phyloP scores from a whole-genome alignment of 2,329 filamentous ascomycete species.

The Microcyclospora pomicola region DNA sequence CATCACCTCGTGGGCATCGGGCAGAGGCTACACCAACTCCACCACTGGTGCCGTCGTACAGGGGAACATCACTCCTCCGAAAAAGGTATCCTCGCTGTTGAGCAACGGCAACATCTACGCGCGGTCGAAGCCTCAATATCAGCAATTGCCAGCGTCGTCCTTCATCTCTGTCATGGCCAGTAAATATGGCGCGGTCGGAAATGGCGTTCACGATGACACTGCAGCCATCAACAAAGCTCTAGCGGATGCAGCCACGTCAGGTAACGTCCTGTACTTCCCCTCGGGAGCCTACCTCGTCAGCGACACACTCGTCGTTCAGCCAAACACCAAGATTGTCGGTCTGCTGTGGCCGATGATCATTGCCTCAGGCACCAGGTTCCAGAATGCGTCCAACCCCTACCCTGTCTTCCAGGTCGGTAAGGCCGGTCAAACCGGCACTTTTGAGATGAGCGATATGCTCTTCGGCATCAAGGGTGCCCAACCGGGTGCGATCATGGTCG shows the following conservation, averaged over 20 bases:
- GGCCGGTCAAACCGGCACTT: constrained; percentile 56
- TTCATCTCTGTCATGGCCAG: constrained; percentile 74
- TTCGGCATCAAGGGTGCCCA: constrained; percentile 72
- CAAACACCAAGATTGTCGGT: constrained; percentile 64
- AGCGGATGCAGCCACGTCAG: constrained; percentile 44
- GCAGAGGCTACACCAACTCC: constrained; percentile 51
- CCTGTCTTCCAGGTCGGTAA: constrained; percentile 78
- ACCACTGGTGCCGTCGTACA: constrained; percentile 3
- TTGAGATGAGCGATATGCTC: constrained; percentile 80
- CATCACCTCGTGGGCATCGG: constrained; percentile 64
- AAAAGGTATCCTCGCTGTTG: constrained; percentile 55
- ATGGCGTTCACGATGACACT: constrained; percentile 79
- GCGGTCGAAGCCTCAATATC: constrained; percentile 81
- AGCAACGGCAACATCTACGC: constrained; percentile 58
- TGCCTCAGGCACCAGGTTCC: constrained; percentile 60
- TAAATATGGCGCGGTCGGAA: constrained; percentile 60
- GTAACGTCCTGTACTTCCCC: constrained; percentile 50
- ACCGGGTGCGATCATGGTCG: constrained; percentile 76
- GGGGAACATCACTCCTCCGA: constrained; percentile 26
- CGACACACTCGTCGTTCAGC: constrained; percentile 44
- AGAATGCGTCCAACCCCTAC: constrained; percentile 59
- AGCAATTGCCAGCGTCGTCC: constrained; percentile 46
- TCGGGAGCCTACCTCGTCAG: constrained; percentile 50
- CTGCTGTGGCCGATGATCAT: constrained; percentile 87
- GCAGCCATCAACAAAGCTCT: constrained; percentile 67